Base-by-base conservation (phyloP, 1,284 basidiomycete species). In the Abortiporus biennis region DNA sequence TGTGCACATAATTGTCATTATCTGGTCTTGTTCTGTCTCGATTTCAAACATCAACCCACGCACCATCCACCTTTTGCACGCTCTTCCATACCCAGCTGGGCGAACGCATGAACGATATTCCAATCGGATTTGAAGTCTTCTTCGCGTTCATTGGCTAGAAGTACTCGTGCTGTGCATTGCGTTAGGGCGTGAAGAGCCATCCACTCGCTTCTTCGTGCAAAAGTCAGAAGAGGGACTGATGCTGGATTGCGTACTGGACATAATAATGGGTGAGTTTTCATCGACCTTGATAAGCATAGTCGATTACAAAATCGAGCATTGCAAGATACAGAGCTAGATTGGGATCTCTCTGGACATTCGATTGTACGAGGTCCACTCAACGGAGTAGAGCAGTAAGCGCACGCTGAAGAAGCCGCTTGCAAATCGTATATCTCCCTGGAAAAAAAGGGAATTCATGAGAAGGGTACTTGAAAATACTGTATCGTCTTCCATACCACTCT, bases 301-400 rank as follows among this genome's bases (percentile, higher is more conserved):
- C 85, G 74, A 49, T 79, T 87, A 65, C 91, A 93, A 66, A 91
- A 94, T 30, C 77, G 67, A 6, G 78, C 75, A 11, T 74, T 67
- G 52, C 86, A 88, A 17, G 62, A 56, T 11, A 63, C 51, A 2
- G 65, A 54, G 1, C 68, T 64, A 13, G 25, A 6, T 0, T 72
- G 64, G 6, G 76, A 74, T n/a, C n/a, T n/a, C n/a, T n/a, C n/a
- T n/a, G n/a, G n/a, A n/a, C n/a, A n/a, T n/a, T n/a, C n/a, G n/a
- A n/a, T n/a, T n/a, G n/a, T n/a, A n/a, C n/a, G n/a, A n/a, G n/a
- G n/a, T 5, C 55, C 55, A 17, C 58, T 61, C 39, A 88, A 65
- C 2, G 78, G 76, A 0, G 81, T 86, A 9, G 81, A 78, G 56
- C 85, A 89, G 58, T 74, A 71, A 2, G 66, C 68, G 56, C 85